These are phyloP conservation scores for Gnomoniopsis smithogilvyi DNA, from an alignment of 2,329 filamentous ascomycete genomes.

Conservation along the genomic window DNA sequence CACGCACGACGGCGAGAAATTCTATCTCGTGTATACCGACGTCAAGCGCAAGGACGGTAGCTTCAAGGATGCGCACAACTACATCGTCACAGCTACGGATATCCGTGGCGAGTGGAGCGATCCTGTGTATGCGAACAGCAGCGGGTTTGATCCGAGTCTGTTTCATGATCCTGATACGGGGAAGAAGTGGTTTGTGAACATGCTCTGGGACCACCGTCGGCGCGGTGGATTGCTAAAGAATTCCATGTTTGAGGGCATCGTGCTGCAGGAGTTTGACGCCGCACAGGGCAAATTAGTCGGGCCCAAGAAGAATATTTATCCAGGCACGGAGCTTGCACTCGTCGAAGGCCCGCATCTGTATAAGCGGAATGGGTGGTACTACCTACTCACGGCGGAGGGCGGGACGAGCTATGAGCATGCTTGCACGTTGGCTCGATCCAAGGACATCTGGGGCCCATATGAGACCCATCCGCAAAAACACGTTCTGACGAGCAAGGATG, in stretches of 20 bases:
- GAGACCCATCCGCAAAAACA: constrained; percentile 56
- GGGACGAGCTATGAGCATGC: constrained; percentile 61
- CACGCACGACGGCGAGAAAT: constrained; percentile 56
- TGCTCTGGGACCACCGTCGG: constrained; percentile 52
- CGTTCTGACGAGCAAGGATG: constrained; percentile 51
- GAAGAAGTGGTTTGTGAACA: constrained; percentile 55
- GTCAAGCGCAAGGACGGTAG: constrained; percentile 65
- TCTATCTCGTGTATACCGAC: constrained; percentile 64
- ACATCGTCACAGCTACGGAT: constrained; percentile 51
- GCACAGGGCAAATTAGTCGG: constrained; percentile 48
- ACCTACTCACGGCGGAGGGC: constrained; percentile 57
- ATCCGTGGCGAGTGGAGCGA: constrained; percentile 62
- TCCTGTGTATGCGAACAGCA: constrained; percentile 53
- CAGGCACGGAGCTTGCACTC: constrained; percentile 50
- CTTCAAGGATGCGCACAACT: constrained; percentile 63
- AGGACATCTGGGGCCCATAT: constrained; percentile 58
- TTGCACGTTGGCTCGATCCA: constrained; percentile 53
- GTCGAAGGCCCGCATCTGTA: constrained; percentile 59
- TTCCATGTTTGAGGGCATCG: constrained; percentile 52
- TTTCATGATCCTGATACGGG: constrained; percentile 54
- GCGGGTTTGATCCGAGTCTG: constrained; percentile 59
- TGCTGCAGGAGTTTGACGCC: constrained; percentile 55
- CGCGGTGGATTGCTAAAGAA: constrained; percentile 32
- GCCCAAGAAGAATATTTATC: constrained; percentile 52
- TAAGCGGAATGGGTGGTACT: constrained; percentile 56